These are phyloP conservation scores for Krasilnikovozyma curviuscula DNA, from an alignment of 768 basidiomycete species.

Conservation along the genomic window DNA sequence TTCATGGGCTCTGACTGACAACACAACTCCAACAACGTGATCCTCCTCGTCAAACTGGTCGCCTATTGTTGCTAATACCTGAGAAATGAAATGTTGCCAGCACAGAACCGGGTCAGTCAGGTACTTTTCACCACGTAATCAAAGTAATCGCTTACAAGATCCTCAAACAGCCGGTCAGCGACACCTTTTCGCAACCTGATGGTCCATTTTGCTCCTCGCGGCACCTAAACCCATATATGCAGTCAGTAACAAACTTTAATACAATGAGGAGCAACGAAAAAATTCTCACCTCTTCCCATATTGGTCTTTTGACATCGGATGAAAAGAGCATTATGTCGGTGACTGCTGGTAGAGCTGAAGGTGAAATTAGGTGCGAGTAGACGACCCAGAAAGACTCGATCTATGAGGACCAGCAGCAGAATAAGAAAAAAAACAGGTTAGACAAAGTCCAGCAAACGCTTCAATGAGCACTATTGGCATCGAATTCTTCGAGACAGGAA, in stretches of 20 bases:
- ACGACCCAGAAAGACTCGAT: constrained; percentile 92
- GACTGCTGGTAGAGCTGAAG: constrained; percentile 63
- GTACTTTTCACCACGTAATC: constrained; percentile 2
- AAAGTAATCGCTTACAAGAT: constrained; percentile 29
- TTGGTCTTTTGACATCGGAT: constrained; percentile 59
- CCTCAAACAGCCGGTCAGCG: constrained; percentile 79
- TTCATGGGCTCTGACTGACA: constrained; percentile 80
- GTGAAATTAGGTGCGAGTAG: constrained; percentile 74
- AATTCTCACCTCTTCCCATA: constrained; percentile 92
- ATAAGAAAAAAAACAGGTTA: background rate
- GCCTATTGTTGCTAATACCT: constrained; percentile 61
- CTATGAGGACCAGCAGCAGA: constrained; percentile 26
- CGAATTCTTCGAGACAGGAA: too few species aligned
- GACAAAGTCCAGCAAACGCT: too few species aligned
- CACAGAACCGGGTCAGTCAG: constrained; percentile 18
- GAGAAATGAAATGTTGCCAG: constrained; percentile 2
- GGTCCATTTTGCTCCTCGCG: constrained; percentile 83
- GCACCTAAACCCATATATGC: constrained; percentile 8
- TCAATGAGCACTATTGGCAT: too few species aligned
- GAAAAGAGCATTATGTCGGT: constrained; percentile 58
- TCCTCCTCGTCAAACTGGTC: constrained; percentile 56
- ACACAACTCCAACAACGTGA: constrained; percentile 74
- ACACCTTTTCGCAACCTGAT: constrained; percentile 78
- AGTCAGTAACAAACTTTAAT: background rate
- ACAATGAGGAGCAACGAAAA: constrained; percentile 10